Conservation (phyloP, 2,329 filamentous ascomycete genomes). For the Akanthomyces uredinophilus region DNA sequence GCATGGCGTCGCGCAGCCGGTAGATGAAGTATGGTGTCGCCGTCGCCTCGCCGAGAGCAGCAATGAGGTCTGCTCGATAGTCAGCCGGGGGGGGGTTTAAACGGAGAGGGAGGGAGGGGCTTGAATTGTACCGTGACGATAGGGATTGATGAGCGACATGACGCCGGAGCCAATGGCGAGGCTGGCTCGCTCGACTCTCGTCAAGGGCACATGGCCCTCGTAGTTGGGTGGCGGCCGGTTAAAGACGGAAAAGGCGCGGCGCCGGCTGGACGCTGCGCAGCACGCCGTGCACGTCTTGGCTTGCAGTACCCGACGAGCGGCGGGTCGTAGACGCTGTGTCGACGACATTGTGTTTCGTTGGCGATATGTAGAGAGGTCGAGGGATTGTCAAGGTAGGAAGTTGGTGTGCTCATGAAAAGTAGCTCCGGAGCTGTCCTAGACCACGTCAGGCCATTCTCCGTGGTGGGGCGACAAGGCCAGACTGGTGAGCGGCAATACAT, state of each 20-base stretch:
- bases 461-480: conserved; percentile 1
- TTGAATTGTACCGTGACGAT: conserved; percentile 59
- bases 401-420: background rate
- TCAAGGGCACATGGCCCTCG: conserved; percentile 87
- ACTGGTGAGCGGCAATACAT: too few relatives aligned
- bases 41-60: conserved; percentile 88
- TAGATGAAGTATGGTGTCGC: conserved; percentile 93
- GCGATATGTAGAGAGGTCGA: background rate
- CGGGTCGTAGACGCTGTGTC: conserved; percentile 2
- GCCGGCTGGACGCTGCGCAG: conserved; percentile 17
- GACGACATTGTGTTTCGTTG: conserved; percentile 6
- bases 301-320: conserved; percentile 14
- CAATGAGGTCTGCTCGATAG: conserved; percentile 69
- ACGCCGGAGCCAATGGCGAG: conserved; percentile 63
- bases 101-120: background rate
- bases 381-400: background rate
- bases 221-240: conserved; percentile 84
- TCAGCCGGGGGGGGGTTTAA: background rate
- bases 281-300: conserved; percentile 22
- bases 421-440: background rate
- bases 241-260: conserved; percentile 66
- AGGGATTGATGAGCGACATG: conserved; percentile 65
- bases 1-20: conserved; percentile 88
- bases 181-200: conserved; percentile 65
- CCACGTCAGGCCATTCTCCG: conserved; percentile 1